A percentile compares a stretch with the other conserved stretches of the same genome.
These are phyloP conservation scores for Hortiboletus campestris DNA, from an alignment of 768 basidiomycete species.

Conservation along the genomic window DNA sequence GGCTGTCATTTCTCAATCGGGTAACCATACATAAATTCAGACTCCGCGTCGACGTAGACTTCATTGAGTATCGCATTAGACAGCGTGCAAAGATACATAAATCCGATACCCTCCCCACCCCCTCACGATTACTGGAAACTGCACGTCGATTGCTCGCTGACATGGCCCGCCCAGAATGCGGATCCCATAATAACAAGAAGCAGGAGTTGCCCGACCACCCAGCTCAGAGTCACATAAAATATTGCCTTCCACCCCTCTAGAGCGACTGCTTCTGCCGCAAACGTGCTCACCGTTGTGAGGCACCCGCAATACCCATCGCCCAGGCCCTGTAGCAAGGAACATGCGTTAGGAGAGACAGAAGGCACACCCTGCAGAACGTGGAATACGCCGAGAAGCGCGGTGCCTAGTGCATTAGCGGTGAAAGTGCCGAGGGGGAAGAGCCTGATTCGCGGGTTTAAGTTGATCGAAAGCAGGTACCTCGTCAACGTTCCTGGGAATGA, in stretches of 20 bases:
- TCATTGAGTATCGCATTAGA: too few relatives aligned
- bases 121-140: slow-evolving; percentile 31
- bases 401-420: slow-evolving; percentile 70
- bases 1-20: slow-evolving; percentile 24
- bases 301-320: slow-evolving; percentile 94
- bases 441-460: slow-evolving; percentile 63
- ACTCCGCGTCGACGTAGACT: slow-evolving; percentile 23
- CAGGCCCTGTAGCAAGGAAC: slow-evolving; percentile 77
- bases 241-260: slow-evolving; percentile 57
- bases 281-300: slow-evolving; percentile 92
- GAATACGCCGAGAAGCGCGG: slow-evolving; percentile 76
- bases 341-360: slow-evolving; percentile 49
- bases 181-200: slow-evolving; percentile 73
- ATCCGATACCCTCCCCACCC: neutral
- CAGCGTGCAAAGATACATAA: neutral
- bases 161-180: slow-evolving; percentile 50
- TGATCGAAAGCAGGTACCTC: slow-evolving; percentile 73
- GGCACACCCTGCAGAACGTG: slow-evolving; percentile 62
- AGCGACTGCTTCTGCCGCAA: slow-evolving; percentile 73
- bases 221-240: slow-evolving; percentile 69
- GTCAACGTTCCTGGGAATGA: slow-evolving; percentile 86
- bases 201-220: slow-evolving; percentile 64
- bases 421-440: slow-evolving; percentile 79
- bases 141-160: slow-evolving; percentile 50
- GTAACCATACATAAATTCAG: slow-evolving; percentile 24